These are phyloP conservation scores for Lepidium africanum DNA, from an alignment of 345 rosid species.

Conservation along the genomic window DNA sequence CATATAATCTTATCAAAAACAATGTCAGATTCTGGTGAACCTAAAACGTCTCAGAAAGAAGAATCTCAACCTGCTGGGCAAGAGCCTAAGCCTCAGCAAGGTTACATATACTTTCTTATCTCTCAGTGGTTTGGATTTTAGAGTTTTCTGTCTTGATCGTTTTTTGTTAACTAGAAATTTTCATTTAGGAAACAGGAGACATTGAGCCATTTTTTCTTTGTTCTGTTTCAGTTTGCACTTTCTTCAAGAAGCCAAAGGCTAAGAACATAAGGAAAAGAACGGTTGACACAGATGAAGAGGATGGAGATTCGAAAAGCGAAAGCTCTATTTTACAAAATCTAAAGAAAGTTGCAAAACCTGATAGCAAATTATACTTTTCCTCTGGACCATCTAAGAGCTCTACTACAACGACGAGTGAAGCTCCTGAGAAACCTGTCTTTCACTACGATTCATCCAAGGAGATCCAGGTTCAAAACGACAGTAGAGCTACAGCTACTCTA, in stretches of 20 bases:
- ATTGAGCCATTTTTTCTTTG: neutral
- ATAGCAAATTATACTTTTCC: constrained; percentile 58
- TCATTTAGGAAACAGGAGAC: neutral
- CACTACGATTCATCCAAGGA: constrained; percentile 81
- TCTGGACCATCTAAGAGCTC: constrained; percentile 52
- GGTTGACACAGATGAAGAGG: constrained; percentile 44
- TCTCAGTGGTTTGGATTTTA: neutral
- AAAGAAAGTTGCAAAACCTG: constrained; percentile 45
- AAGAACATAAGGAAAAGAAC: constrained; percentile 72
- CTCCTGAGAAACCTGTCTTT: constrained; percentile 37
- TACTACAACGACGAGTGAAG: constrained; percentile 6
- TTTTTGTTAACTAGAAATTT: neutral
- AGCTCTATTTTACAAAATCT: constrained; percentile 41
- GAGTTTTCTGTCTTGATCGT: neutral
- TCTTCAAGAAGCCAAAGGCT: constrained; percentile 68
- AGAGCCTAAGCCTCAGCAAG: constrained; percentile 35
- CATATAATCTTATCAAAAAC: neutral
- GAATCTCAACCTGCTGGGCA: constrained; percentile 32
- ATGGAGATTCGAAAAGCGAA: constrained; percentile 37
- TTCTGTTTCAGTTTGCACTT: constrained; percentile 54
- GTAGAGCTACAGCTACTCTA: constrained; percentile 67
- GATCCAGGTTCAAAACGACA: constrained; percentile 81
- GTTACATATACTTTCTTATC: constrained; percentile 11
- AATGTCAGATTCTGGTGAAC: constrained; percentile 45
- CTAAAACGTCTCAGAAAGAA: constrained; percentile 27